Evolutionary conservation across 176 grass and related monocot species (phyloP).

Genomic region (Hsuehochloa calcarea): DNA sequence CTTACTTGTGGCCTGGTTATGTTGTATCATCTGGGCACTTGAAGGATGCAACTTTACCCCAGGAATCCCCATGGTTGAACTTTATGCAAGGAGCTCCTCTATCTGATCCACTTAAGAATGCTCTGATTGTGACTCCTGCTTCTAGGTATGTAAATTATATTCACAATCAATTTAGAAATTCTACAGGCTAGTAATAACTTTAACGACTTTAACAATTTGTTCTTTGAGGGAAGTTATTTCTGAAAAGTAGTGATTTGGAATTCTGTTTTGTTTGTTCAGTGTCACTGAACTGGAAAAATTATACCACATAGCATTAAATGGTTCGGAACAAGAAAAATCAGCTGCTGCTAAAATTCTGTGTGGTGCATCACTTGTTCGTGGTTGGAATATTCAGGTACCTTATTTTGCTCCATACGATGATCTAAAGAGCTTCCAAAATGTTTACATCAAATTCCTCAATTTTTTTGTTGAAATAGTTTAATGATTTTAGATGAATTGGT

Average conservation of each 20-base stretch:
- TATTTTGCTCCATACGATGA: background rate
- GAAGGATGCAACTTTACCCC: slow-evolving; percentile 61
- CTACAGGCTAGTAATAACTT: background rate
- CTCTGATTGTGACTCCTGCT: slow-evolving; percentile 75
- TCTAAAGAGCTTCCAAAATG: background rate
- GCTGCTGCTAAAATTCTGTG: slow-evolving; percentile 92
- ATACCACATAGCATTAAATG: slow-evolving; percentile 68
- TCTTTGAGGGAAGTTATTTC: background rate
- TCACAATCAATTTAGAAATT: background rate
- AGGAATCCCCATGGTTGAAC: slow-evolving; percentile 87
- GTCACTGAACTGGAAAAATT: slow-evolving; percentile 80
- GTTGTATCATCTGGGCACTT: slow-evolving; percentile 53
- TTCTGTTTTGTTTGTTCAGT: slow-evolving; percentile 54
- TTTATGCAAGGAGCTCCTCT: slow-evolving; percentile 88
- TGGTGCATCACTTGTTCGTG: slow-evolving; percentile 73
- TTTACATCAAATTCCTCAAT: slow-evolving; percentile 11
- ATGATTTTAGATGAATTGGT: background rate
- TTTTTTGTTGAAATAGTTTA: slow-evolving; percentile 2
- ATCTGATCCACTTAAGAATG: slow-evolving; percentile 68
- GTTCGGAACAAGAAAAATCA: slow-evolving; percentile 88
- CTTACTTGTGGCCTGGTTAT: slow-evolving; percentile 89
- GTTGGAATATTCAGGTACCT: slow-evolving; percentile 98
- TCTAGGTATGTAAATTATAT: slow-evolving; percentile 63
- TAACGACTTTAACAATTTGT: background rate
- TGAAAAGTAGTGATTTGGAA: slow-evolving; percentile 6